Conservation (phyloP, 2,329 filamentous ascomycete genomes). For the Phaeoacremonium minimum region DNA sequence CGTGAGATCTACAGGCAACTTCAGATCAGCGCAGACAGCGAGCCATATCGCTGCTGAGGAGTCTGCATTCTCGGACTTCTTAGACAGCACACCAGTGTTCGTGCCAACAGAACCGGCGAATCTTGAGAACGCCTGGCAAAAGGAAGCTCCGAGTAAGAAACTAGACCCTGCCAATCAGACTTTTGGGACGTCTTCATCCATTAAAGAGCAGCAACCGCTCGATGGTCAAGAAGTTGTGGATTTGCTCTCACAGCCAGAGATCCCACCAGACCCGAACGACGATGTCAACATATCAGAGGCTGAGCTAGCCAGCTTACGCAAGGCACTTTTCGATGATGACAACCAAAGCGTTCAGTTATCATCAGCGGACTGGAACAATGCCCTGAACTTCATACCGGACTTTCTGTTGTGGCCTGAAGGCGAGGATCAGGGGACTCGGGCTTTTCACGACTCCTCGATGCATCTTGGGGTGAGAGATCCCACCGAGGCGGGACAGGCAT, state of each 20-base stretch:
- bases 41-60: constrained; percentile 24
- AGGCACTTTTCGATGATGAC: constrained; percentile 30
- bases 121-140: constrained; percentile 12
- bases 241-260: constrained; percentile 24
- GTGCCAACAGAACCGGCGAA: constrained; percentile 11
- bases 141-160: background rate
- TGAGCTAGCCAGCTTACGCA: constrained; percentile 26
- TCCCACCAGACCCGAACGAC: constrained; percentile 10
- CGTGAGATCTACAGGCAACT: constrained; percentile 9
- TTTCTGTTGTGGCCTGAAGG: constrained; percentile 24
- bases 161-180: background rate
- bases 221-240: constrained; percentile 34
- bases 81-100: constrained; percentile 19
- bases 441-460: constrained; percentile 14
- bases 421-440: constrained; percentile 8
- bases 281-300: constrained; percentile 17
- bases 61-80: constrained; percentile 28
- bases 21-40: constrained; percentile 20
- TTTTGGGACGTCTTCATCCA: constrained; percentile 11
- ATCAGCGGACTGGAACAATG: constrained; percentile 32
- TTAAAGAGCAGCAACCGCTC: constrained; percentile 25
- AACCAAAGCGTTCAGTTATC: constrained; percentile 7
- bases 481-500: constrained; percentile 34
- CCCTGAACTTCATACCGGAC: constrained; percentile 47
- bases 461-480: constrained; percentile 34